Percentiles rank a stretch among this genome's conserved stretches.
Evolutionary conservation across 305 asterid species (phyloP).

Genomic region (Fraxinus latifolia): DNA sequence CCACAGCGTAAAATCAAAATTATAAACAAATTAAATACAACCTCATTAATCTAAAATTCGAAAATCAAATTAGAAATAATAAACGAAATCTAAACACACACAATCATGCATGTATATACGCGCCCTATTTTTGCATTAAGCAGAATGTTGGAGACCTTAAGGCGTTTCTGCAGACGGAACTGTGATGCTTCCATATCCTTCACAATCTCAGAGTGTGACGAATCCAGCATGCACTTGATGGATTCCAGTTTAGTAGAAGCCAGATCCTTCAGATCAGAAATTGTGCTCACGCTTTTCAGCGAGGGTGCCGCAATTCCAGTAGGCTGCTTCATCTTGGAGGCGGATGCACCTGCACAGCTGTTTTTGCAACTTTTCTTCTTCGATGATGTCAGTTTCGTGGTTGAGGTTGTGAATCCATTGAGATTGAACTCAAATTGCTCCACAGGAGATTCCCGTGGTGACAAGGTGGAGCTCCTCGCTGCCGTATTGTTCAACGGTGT

Average conservation of each 20-base stretch:
- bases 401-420: slow-evolving; percentile 35
- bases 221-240: slow-evolving; percentile 60
- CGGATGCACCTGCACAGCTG: slow-evolving; percentile 28
- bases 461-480: slow-evolving; percentile 33
- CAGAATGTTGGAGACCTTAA: slow-evolving; percentile 47
- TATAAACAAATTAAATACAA: neutral
- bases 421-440: slow-evolving; percentile 45
- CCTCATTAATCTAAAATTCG: neutral
- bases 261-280: slow-evolving; percentile 57
- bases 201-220: slow-evolving; percentile 64
- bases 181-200: slow-evolving; percentile 76
- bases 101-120: neutral
- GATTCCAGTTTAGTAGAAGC: slow-evolving; percentile 55
- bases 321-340: slow-evolving; percentile 38
- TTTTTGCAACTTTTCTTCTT: slow-evolving; percentile 36
- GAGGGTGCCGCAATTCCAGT: slow-evolving; percentile 33
- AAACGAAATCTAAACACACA: neutral
- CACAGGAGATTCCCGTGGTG: slow-evolving; percentile 50
- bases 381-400: slow-evolving; percentile 28
- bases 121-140: neutral
- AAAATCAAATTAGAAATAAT: slow-evolving; percentile 2
- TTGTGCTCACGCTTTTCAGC: slow-evolving; percentile 36
- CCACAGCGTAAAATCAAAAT: slow-evolving; percentile 6
- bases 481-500: slow-evolving; percentile 34
- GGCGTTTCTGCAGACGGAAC: slow-evolving; percentile 73